Evolutionary conservation across 1,284 basidiomycete genomes (phyloP).

Genomic region (Ustilago loliicola): DNA sequence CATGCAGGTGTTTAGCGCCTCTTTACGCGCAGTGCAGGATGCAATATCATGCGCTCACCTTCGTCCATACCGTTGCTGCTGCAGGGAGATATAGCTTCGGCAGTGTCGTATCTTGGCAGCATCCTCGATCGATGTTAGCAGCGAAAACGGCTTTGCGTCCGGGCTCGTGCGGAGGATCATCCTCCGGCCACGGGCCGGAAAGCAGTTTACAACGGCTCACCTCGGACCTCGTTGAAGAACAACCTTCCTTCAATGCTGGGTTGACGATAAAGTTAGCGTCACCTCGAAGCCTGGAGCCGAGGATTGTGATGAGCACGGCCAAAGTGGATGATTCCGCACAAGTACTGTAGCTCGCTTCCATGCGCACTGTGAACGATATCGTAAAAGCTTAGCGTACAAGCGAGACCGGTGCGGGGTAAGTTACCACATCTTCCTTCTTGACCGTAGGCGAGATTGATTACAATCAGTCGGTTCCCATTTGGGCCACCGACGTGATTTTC

Average conservation of each 20-base stretch:
- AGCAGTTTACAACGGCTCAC: background rate
- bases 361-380: background rate
- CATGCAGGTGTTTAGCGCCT: background rate
- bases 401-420: background rate
- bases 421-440: background rate
- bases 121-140: background rate
- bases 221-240: too few species aligned
- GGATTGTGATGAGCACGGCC: background rate
- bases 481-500: background rate
- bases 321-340: background rate
- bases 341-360: background rate
- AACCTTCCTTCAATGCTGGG: background rate
- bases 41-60: constrained; percentile 14
- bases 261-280: background rate
- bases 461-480: background rate
- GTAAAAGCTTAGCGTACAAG: background rate
- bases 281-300: background rate
- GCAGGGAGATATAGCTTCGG: background rate
- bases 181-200: background rate
- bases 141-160: background rate
- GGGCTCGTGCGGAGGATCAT: background rate
- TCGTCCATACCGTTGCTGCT: background rate
- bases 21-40: background rate
- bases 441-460: constrained; percentile 8
- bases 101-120: constrained; percentile 7